Percentiles rank a stretch among this genome's conserved stretches.
phyloP scores from a whole-genome alignment of 2,329 filamentous ascomycete species.

The Emericellopsis atlantica region DNA sequence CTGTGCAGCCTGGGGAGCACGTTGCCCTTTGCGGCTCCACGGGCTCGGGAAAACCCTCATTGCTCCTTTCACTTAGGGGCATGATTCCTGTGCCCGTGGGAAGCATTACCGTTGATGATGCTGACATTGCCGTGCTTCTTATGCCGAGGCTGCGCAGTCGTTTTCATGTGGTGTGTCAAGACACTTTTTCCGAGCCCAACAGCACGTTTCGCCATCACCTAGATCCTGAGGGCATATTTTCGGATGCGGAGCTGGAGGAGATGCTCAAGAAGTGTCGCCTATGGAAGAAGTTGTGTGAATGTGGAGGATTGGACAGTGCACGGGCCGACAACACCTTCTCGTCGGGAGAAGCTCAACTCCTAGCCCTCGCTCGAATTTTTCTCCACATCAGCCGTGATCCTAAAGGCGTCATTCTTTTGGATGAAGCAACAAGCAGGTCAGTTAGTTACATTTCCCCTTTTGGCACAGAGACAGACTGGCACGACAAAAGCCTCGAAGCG shows the following conservation, averaged over 20 bases:
- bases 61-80: conserved; percentile 21
- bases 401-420: conserved; percentile 1
- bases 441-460: no score
- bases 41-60: conserved; percentile 26
- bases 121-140: conserved; percentile 21
- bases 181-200: conserved; percentile 17
- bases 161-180: conserved; percentile 36
- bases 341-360: conserved; percentile 45
- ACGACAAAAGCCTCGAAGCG: no score
- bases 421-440: conserved; percentile 15
- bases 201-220: conserved; percentile 27
- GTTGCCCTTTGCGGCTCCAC: conserved; percentile 22
- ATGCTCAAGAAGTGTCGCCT: conserved; percentile 14
- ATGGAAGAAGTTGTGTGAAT: conserved; percentile 10
- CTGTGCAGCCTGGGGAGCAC: no score
- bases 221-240: conserved; percentile 15
- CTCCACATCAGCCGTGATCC: conserved; percentile 16
- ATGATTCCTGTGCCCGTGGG: conserved; percentile 20
- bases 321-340: conserved; percentile 31
- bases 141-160: conserved; percentile 25
- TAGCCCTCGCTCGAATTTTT: conserved; percentile 41
- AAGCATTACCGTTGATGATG: conserved; percentile 25
- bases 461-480: no score
- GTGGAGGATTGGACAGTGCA: conserved; percentile 11
- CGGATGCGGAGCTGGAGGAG: conserved; percentile 15